Base-by-base conservation (phyloP, 345 rosid genomes). In the Excoecaria cochinchinensis region DNA sequence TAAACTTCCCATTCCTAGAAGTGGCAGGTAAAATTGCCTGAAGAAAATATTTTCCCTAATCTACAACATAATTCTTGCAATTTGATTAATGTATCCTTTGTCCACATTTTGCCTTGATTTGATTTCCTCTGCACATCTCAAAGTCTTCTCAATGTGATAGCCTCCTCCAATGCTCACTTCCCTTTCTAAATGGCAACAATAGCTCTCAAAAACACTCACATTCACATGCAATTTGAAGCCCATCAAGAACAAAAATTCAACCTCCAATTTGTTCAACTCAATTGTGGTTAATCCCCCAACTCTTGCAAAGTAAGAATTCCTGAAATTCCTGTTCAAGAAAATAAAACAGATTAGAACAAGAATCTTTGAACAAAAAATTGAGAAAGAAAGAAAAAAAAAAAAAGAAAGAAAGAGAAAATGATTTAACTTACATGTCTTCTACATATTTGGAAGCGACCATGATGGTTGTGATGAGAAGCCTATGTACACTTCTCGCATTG, bases 371-470 rank as follows among this genome's bases (percentile, higher is more conserved):
- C 21, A n/a, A 46, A 11, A n/a, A 8, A 68, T 24, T 4, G 12
- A 4, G n/a, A 74, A 17, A 38, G 10, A 40, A 3, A 66, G 9
- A n/a, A 22, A 52, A 66, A 16, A 19, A 39, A 58, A 60, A 44
- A 40, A 24, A 39, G 47, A 3, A 51, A 59, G 14, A n/a, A 15
- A 47, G 0, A n/a, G 10, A 24, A 59, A 3, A 3, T 2, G 68
- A 21, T 31, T 44, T 46, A n/a, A 84, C 97, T 90, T 78, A 92
- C 98, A 92, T 84, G 86, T 94, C 97, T 75, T 94, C 97, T 1
- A 89, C 97, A 74, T 90, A 92, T 72, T 94, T 94, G 50, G 98
- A 92, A 71, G 98, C 95, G 70, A 91, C 86, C 97, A 92, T 92
- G 87, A 94, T 87, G 0, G 97, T 88, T 1, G 93, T 92, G 53